Percentiles rank a stretch among this genome's conserved stretches.
Evolutionary conservation across 2,329 filamentous ascomycete species (phyloP).

Genomic region (Phialocephala sp.): DNA sequence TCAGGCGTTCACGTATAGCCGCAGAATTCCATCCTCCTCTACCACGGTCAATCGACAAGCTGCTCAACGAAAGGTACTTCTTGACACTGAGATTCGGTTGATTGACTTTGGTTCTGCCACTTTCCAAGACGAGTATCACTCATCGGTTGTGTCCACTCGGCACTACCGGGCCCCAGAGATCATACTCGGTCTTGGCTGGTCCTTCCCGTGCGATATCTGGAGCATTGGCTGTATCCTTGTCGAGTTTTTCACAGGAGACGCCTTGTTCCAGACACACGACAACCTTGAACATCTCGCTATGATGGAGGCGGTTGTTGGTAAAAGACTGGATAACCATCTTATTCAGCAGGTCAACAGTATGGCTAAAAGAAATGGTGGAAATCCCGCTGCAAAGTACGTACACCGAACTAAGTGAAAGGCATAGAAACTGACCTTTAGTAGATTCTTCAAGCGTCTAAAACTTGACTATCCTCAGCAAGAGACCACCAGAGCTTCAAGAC

Average conservation of each 20-base stretch:
- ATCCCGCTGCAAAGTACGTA: constrained; percentile 69
- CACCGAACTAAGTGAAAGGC: neutral
- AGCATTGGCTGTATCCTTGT: constrained; percentile 76
- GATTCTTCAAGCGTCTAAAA: constrained; percentile 70
- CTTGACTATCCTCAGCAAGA: constrained; percentile 69
- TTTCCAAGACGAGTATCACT: constrained; percentile 76
- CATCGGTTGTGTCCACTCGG: constrained; percentile 71
- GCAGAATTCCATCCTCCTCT: constrained; percentile 71
- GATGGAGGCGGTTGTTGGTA: constrained; percentile 73
- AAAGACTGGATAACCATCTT: constrained; percentile 62
- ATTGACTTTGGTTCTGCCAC: constrained; percentile 77
- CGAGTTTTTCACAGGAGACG: constrained; percentile 74
- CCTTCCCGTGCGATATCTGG: constrained; percentile 75
- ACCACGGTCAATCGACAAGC: constrained; percentile 64
- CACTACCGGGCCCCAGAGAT: constrained; percentile 75
- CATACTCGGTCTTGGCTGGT: constrained; percentile 73
- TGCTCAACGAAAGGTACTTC: constrained; percentile 66
- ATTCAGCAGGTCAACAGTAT: constrained; percentile 63
- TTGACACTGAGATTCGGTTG: constrained; percentile 72
- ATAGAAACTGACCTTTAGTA: constrained; percentile 47
- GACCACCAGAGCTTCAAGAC: constrained; percentile 66
- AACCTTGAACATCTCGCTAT: constrained; percentile 77
- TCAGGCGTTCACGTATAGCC: constrained; percentile 74
- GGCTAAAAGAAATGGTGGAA: constrained; percentile 60
- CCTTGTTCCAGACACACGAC: constrained; percentile 74